phyloP scores from a whole-genome alignment of 2,329 filamentous ascomycete genomes.

The Stachybotrys chlorohalonatus region DNA sequence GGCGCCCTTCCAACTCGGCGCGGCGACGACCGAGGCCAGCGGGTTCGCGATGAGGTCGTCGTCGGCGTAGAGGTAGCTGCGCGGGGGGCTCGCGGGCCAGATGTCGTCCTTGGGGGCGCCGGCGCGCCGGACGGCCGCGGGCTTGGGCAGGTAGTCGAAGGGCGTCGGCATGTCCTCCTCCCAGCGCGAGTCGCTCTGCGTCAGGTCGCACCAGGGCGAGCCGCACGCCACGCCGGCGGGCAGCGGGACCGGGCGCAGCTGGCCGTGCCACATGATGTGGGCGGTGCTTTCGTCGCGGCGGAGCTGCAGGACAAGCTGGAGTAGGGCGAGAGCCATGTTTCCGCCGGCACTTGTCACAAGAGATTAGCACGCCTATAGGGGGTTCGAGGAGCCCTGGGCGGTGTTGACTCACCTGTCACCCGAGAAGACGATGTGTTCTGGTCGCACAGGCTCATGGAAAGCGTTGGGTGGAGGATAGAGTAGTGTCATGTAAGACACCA shows the following conservation, averaged over 20 bases:
- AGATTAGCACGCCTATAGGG: slow-evolving; percentile 5
- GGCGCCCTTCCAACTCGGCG: slow-evolving; percentile 47
- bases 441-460: slow-evolving; percentile 54
- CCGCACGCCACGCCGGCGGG: slow-evolving; percentile 56
- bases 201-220: slow-evolving; percentile 66
- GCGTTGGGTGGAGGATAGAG: slow-evolving; percentile 62
- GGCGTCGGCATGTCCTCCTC: slow-evolving; percentile 13
- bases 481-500: slow-evolving; percentile 63
- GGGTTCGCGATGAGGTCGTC: slow-evolving; percentile 54
- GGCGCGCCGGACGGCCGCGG: slow-evolving; percentile 20
- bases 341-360: slow-evolving; percentile 53
- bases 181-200: slow-evolving; percentile 37
- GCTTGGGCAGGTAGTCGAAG: slow-evolving; percentile 40
- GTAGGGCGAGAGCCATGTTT: slow-evolving; percentile 56
- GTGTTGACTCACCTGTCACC: slow-evolving; percentile 50
- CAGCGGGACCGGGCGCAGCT: slow-evolving; percentile 48
- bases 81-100: slow-evolving; percentile 49
- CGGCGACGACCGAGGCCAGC: slow-evolving; percentile 54
- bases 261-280: slow-evolving; percentile 52
- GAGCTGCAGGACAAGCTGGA: slow-evolving; percentile 61
- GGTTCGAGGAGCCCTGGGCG: background rate
- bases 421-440: slow-evolving; percentile 59
- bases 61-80: slow-evolving; percentile 44
- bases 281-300: slow-evolving; percentile 25
- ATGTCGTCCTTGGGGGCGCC: slow-evolving; percentile 34